These are phyloP conservation scores for Bassia scoparia DNA, from an alignment of 148 eudicot species.

Conservation along the genomic window DNA sequence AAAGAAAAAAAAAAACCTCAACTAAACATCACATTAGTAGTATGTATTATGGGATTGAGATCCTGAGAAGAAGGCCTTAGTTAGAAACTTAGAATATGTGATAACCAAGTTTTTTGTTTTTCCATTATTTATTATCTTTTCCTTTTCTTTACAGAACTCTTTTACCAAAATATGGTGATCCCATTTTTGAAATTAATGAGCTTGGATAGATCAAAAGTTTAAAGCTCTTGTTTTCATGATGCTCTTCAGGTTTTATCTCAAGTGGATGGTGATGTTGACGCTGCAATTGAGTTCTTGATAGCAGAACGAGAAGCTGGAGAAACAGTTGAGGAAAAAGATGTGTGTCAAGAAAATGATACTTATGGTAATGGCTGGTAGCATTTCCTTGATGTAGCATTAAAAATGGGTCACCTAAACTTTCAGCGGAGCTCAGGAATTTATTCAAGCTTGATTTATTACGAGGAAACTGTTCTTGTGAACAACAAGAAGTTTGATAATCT, in stretches of 20 bases:
- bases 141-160: background rate
- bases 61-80: too few species aligned
- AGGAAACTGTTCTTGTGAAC: too few species aligned
- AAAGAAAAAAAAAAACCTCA: too few species aligned
- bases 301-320: conserved; percentile 55
- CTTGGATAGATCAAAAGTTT: background rate
- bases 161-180: too few species aligned
- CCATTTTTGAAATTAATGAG: background rate
- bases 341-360: conserved; percentile 21
- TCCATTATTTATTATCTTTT: background rate
- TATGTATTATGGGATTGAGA: too few species aligned
- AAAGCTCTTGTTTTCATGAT: background rate
- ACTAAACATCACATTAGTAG: too few species aligned
- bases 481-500: too few species aligned
- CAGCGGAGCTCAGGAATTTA: too few species aligned
- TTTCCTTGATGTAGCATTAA: background rate
- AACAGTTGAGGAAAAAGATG: conserved; percentile 29
- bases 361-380: conserved; percentile 48
- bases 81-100: background rate
- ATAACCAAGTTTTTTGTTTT: background rate
- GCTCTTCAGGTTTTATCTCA: conserved; percentile 51
- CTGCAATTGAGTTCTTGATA: conserved; percentile 66
- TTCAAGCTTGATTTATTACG: too few species aligned
- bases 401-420: background rate
- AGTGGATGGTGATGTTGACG: conserved; percentile 74